Evolutionary conservation across 176 grass and related monocot species (phyloP).

Genomic region (Coix lacrymajobi): DNA sequence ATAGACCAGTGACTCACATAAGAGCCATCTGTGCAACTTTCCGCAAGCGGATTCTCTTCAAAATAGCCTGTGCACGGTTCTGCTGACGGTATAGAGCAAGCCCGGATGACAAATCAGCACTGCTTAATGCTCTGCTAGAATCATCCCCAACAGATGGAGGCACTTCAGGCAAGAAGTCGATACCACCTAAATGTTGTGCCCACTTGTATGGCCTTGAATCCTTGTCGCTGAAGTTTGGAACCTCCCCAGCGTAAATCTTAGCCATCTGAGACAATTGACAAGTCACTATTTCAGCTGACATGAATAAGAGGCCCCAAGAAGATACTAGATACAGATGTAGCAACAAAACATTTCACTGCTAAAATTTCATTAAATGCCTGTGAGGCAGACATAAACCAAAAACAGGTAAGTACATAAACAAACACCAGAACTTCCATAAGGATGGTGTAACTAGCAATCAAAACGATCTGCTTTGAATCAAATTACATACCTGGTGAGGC

Average conservation of each 20-base stretch:
- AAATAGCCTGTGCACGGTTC: constrained; percentile 76
- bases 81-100: constrained; percentile 75
- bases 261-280: constrained; percentile 61
- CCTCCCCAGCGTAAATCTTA: constrained; percentile 71
- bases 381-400: background rate
- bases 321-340: background rate
- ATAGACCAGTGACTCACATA: constrained; percentile 82
- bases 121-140: constrained; percentile 39
- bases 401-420: background rate
- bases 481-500: constrained; percentile 68
- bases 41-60: constrained; percentile 85
- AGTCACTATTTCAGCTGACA: background rate
- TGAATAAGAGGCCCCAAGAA: background rate
- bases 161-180: constrained; percentile 85
- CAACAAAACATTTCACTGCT: background rate
- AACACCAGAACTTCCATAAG: background rate
- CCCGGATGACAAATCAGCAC: constrained; percentile 57
- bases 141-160: constrained; percentile 40
- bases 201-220: constrained; percentile 89
- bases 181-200: constrained; percentile 93
- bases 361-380: background rate
- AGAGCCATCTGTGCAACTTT: constrained; percentile 92
- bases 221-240: constrained; percentile 65
- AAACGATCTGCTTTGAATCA: background rate
- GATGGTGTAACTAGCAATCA: background rate